Evolutionary conservation across 331 rosid species (phyloP), one percentile per base, ranked within the genome.

Genomic region (Spiraea crenata): DNA sequence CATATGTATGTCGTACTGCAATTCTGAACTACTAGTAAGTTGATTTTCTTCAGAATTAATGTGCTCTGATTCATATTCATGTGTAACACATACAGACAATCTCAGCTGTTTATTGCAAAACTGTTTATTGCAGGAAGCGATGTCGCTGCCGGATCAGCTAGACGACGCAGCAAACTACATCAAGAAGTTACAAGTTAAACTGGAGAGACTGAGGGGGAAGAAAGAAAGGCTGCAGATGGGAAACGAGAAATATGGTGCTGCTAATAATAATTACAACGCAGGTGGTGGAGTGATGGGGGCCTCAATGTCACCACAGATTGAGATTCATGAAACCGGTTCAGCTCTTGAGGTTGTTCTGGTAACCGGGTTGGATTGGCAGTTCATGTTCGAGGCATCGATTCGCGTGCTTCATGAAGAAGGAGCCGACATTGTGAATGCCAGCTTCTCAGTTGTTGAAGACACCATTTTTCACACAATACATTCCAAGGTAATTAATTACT

Each of bases 121-220:
- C 54, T 39, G 65, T 14, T 19, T 35, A 11, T 63, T 68, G 77
- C 71, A 89, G 96, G 91, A 71, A 60, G 75, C 19, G 3, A 65
- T 46, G 66, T 76, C 96, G 15, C 41, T 81, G 67, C 79, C 88
- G n/a, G 91, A 83, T 82, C 91, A 87, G 70, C 66, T 87, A n/a
- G 85, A 63, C 9, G 91, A 87, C 71, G 93, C 96, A 10, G 82
- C 85, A 52, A 82, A 63, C 10, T 87, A 91, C 80, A 87, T 91
- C 46, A 91, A 85, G 76, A 87, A 76, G 80, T 52, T 85, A 10
- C 91, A 87, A 63, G 68, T 75, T 2, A 79, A 81, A 40, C 16
- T 89, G 87, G 96, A 87, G 85, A 84, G 44, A 56, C 41, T 87
- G 91, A 87, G 74, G 80, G 88, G 87, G 40, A 87, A 84, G 90